A percentile compares a stretch with the other conserved stretches of the same genome.
These are phyloP conservation scores for Xylariaceae sp. DNA, from an alignment of 2,329 filamentous ascomycete genomes.

Conservation along the genomic window DNA sequence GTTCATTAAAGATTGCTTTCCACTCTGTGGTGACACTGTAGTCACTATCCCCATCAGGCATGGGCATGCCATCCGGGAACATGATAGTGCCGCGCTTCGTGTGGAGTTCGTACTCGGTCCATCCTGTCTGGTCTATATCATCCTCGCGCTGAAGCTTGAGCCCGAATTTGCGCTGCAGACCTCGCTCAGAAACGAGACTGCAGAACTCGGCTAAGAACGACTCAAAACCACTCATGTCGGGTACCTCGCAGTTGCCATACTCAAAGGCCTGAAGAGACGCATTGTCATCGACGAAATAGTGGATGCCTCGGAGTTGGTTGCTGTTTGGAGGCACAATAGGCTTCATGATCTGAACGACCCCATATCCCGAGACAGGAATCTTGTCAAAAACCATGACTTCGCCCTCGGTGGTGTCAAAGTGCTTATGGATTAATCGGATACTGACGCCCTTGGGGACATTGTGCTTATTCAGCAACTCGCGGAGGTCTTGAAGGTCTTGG, in stretches of 20 bases:
- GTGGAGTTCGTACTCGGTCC: conserved; percentile 8
- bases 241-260: conserved; percentile 7
- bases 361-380: conserved; percentile 1
- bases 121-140: conserved; percentile 4
- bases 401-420: background rate
- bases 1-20: conserved; percentile 4
- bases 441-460: no score
- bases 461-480: no score
- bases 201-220: conserved; percentile 7
- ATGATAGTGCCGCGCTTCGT: conserved; percentile 6
- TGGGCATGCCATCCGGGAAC: conserved; percentile 9
- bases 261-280: conserved; percentile 6
- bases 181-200: background rate
- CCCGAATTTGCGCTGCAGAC: conserved; percentile 6
- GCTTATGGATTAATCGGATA: no score
- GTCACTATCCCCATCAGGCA: conserved; percentile 6
- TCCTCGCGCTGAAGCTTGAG: conserved; percentile 2
- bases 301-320: conserved; percentile 11
- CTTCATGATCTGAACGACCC: conserved; percentile 8
- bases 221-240: conserved; percentile 9
- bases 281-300: conserved; percentile 10
- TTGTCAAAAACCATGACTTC: conserved; percentile 16
- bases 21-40: conserved; percentile 5
- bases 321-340: conserved; percentile 2
- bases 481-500: no score